Evolutionary conservation across 140 eudicot genomes (phyloP).

Genomic region (Cichorium intybus): DNA sequence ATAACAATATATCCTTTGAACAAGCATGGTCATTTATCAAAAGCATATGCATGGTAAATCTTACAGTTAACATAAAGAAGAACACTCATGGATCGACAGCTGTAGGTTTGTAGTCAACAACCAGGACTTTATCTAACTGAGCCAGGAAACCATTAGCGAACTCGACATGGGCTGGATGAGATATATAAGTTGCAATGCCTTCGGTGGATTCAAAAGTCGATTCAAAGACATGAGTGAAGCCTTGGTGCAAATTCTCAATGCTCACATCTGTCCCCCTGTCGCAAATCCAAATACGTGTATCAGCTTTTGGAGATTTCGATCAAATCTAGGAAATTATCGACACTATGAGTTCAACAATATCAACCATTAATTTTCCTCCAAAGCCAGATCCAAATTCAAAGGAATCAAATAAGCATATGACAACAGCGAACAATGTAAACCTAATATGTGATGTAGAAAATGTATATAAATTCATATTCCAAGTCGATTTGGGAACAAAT

Average conservation of each 20-base stretch:
- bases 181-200: slow-evolving; percentile 63
- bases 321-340: slow-evolving; percentile 5
- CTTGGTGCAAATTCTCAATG: slow-evolving; percentile 79
- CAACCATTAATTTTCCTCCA: neutral
- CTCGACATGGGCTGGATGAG: slow-evolving; percentile 74
- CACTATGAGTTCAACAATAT: neutral
- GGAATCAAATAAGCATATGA: neutral
- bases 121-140: slow-evolving; percentile 61
- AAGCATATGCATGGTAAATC: neutral
- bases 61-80: neutral
- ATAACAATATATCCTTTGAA: slow-evolving; percentile 5
- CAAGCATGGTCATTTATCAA: slow-evolving; percentile 3
- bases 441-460: neutral
- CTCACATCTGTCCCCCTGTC: slow-evolving; percentile 93
- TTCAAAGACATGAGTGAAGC: slow-evolving; percentile 83
- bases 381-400: neutral
- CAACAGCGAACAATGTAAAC: neutral
- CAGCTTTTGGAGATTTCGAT: neutral
- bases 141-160: slow-evolving; percentile 51
- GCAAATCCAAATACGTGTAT: slow-evolving; percentile 3
- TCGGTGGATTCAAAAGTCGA: slow-evolving; percentile 70
- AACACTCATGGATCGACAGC: slow-evolving; percentile 37
- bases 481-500: slow-evolving; percentile 4
- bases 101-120: slow-evolving; percentile 73
- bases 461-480: neutral